A percentile compares a stretch with the other conserved stretches of the same genome.
Conservation (phyloP, 2,329 filamentous ascomycete genomes). For the Trichoderma endophyticum region DNA sequence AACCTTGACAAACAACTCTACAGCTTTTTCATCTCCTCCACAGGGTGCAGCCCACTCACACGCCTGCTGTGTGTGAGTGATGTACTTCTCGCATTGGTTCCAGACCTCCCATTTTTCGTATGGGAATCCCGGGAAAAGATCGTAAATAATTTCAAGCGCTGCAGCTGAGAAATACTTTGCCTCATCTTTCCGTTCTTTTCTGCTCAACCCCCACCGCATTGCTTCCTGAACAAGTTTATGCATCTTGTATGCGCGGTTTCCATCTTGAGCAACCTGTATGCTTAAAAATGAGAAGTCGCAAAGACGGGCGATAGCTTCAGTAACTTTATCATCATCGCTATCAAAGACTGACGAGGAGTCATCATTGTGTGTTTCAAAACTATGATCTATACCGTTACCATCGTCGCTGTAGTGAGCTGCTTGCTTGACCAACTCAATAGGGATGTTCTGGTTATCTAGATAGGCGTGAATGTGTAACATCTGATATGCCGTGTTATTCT, state of each 20-base stretch:
- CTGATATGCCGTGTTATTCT: constrained; percentile 22
- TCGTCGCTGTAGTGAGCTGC: background rate
- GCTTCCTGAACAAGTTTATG: background rate
- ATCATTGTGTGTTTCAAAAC: background rate
- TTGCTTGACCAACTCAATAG: constrained; percentile 25
- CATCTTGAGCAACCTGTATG: background rate
- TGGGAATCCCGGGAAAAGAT: background rate
- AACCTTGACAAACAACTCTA: background rate
- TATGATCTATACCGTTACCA: background rate
- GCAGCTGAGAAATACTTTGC: background rate
- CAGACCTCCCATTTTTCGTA: too few relatives aligned
- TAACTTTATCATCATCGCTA: background rate
- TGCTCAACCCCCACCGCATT: too few relatives aligned
- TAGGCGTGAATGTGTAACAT: constrained; percentile 33
- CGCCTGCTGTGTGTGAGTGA: background rate
- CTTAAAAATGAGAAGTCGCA: background rate
- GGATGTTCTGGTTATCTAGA: constrained; percentile 32
- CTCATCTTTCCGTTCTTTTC: background rate
- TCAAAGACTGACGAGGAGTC: background rate
- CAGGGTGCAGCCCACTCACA: background rate
- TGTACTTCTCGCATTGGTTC: background rate
- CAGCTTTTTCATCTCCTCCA: background rate
- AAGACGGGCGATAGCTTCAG: background rate
- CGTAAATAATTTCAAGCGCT: background rate
- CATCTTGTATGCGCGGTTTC: background rate